Conservation (phyloP, 768 basidiomycete genomes). For the Rhizopogon rudus region DNA sequence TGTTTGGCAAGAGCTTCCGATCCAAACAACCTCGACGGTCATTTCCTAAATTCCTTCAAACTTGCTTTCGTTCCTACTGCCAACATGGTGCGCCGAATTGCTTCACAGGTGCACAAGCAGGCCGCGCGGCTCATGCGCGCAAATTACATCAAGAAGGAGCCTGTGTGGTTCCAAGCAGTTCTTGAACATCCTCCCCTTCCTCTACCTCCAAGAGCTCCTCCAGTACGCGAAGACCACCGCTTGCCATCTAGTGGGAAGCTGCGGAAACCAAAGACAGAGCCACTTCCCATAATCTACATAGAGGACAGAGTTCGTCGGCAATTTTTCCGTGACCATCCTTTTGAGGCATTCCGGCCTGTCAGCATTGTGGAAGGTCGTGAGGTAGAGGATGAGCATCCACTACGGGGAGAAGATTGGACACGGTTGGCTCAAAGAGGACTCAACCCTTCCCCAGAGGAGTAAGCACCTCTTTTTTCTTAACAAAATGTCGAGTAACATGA, state of each 20-base stretch:
- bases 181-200: constrained; percentile 85
- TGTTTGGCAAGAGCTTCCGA: constrained; percentile 1
- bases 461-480: constrained; percentile 26
- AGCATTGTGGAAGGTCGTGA: constrained; percentile 68
- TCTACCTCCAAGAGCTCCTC: constrained; percentile 71
- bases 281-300: constrained; percentile 64
- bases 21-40: neutral
- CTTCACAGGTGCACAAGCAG: constrained; percentile 85
- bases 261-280: constrained; percentile 37
- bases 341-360: constrained; percentile 83
- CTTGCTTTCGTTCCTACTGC: neutral
- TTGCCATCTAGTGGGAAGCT: constrained; percentile 21
- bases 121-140: constrained; percentile 75
- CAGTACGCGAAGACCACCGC: constrained; percentile 44
- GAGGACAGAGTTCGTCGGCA: constrained; percentile 85
- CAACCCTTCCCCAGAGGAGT: constrained; percentile 92
- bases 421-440: constrained; percentile 74
- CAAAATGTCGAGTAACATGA: constrained; percentile 6
- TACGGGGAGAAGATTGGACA: constrained; percentile 66
- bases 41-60: neutral
- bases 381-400: constrained; percentile 50
- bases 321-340: constrained; percentile 96
- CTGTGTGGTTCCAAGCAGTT: constrained; percentile 82
- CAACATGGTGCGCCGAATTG: constrained; percentile 72
- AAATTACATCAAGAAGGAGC: constrained; percentile 56